Conservation (phyloP, 441 rosid species). For the Mallotus japonicus region DNA sequence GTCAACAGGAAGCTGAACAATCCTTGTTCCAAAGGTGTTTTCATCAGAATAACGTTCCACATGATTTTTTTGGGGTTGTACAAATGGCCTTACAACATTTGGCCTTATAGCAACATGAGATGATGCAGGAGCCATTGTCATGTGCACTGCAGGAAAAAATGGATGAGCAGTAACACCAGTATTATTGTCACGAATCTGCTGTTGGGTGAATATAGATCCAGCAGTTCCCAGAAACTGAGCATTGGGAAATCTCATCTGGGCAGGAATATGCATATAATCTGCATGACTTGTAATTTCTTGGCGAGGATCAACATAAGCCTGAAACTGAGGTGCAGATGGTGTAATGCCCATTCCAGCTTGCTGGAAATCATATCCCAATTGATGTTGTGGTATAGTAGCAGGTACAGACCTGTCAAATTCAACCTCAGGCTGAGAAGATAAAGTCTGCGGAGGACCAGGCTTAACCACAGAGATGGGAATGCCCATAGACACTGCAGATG, state of each 20-base stretch:
- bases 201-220: slow-evolving; percentile 37
- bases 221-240: slow-evolving; percentile 38
- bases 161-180: slow-evolving; percentile 35
- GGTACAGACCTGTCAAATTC: slow-evolving; percentile 45
- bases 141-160: slow-evolving; percentile 44
- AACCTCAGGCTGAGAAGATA: slow-evolving; percentile 39
- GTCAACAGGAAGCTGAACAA: slow-evolving; percentile 52
- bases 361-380: slow-evolving; percentile 41
- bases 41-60: slow-evolving; percentile 44
- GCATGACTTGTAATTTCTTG: slow-evolving; percentile 36
- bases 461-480: slow-evolving; percentile 29
- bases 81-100: slow-evolving; percentile 38
- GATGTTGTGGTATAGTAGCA: slow-evolving; percentile 33
- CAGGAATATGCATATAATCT: slow-evolving; percentile 34
- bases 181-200: slow-evolving; percentile 35
- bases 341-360: slow-evolving; percentile 34
- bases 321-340: slow-evolving; percentile 29
- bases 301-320: slow-evolving; percentile 41
- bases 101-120: slow-evolving; percentile 50
- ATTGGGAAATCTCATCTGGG: slow-evolving; percentile 49
- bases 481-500: slow-evolving; percentile 35
- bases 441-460: slow-evolving; percentile 36
- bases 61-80: slow-evolving; percentile 41
- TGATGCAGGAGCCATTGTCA: slow-evolving; percentile 41
- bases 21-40: slow-evolving; percentile 36